phyloP scores from a whole-genome alignment of 139 green algal genomes.

The Mychonastes homosphaera region DNA sequence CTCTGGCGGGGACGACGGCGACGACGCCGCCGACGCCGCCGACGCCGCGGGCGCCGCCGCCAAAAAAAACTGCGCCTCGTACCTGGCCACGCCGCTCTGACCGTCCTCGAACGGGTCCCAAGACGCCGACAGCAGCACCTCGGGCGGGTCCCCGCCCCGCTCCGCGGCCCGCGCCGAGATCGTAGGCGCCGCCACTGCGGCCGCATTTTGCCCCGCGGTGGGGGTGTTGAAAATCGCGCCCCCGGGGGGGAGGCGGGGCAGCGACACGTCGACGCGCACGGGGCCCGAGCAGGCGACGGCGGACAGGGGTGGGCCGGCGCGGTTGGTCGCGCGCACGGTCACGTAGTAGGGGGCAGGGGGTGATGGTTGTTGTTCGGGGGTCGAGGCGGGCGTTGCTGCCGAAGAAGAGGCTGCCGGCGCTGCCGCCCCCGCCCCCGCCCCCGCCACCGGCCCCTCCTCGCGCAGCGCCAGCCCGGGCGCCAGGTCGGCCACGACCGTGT shows the following conservation, averaged over 20 bases:
- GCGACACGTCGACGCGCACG: constrained; percentile 27
- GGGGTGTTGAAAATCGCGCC: no score
- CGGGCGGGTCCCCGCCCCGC: background rate
- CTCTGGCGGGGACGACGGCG: no score
- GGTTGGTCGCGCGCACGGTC: constrained; percentile 38
- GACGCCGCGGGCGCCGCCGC: no score
- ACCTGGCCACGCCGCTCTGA: constrained; percentile 20
- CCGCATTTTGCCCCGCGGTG: no score
- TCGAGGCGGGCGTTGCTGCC: background rate
- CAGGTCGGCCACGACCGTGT: no score
- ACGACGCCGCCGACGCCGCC: no score
- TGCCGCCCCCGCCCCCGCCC: no score
- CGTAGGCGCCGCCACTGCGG: background rate
- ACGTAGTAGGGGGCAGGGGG: constrained; percentile 49
- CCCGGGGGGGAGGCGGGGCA: no score
- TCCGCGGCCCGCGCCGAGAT: background rate
- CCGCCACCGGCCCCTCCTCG: no score
- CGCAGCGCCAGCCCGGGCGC: no score
- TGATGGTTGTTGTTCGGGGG: background rate
- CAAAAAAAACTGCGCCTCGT: constrained; percentile 25
- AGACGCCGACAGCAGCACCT: constrained; percentile 14
- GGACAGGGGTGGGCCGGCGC: constrained; percentile 15
- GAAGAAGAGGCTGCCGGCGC: no score
- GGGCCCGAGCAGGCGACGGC: constrained; percentile 18
- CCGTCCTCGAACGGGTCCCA: constrained; percentile 42